Evolutionary conservation across 2,329 filamentous ascomycete species (phyloP), one percentile per base, ranked within the genome.

Genomic region (Diaporthe caulivora): DNA sequence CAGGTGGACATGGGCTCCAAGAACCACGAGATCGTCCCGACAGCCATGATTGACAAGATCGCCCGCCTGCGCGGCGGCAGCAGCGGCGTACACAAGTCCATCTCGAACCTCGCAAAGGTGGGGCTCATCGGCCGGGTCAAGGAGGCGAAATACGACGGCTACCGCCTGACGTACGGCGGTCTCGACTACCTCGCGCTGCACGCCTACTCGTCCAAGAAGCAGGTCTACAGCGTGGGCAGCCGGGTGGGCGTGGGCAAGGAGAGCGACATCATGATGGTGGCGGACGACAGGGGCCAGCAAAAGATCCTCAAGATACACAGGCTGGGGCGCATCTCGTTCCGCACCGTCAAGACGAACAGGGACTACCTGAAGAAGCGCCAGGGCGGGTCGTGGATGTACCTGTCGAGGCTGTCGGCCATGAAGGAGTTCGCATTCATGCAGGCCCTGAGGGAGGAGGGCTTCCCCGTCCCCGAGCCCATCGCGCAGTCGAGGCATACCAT

Each of bases 181-280:
- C 91, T 98, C 62, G 97, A 99, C 86, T 99, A 99, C 83, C 92
- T 99, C n/a, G 95, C 97, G 21, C 89, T 99, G 70, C 95, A 98
- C 84, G 92, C 95, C 0, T 93, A 98, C 82, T 92, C 95, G 73
- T 93, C 94, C 78, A 88, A 91, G 76, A 92, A 93, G 78, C 90
- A 89, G 72, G 90, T 98, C 53, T 98, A 97, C 88, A 97, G 94
- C 77, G 94, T 98, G 5, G 97, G 97, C 70, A 97, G 93, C 82
- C 94, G 97, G 80, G 94, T 99, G 77, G 97, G 97, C 62, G 95
- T 98, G 3, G 97, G 97, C 70, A 99, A 99, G 83, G 97, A 99
- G 85, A 97, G 94, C 78, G 97, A 99, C 81, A 98, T 99, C 80
- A 94, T 97, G 83, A 92, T 98, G 73, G 95, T 98, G 64, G 96